Base-by-base conservation (phyloP, 345 rosid genomes). In the Hibiscus mutabilis region DNA sequence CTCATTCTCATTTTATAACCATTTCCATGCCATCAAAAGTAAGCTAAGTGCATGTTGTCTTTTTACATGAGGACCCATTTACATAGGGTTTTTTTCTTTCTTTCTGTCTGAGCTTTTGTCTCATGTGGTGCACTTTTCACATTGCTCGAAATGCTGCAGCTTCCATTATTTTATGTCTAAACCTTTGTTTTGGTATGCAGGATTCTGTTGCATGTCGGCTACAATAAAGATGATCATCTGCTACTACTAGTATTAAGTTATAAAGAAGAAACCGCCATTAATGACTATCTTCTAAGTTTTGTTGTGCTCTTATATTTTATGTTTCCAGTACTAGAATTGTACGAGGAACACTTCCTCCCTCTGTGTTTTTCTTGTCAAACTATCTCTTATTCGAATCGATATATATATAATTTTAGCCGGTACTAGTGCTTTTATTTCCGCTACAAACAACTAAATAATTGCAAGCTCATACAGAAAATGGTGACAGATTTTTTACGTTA, bases 131-230 rank as follows among this genome's bases (percentile, higher is more conserved):
- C 55, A 49, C 55, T 49, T 49, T 49, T 49, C 18, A 49, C 55
- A 49, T 49, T 49, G 18, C 55, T 47, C 6, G 5, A 9, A 40
- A 1, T 40, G 44, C 44, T 8, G 2, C 44, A 40, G 10, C 44
- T 42, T 11, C 14, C 14, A 42, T 42, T 42, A 10, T 42, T 42
- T 42, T 37, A 37, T 8, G 42, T 0, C 42, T 37, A 37, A 42
- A 10, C 46, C 46, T 42, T 42, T 11, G 46, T 42, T 49, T 16
- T 55, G 60, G 21, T 19, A 18, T 60, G 69, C 86, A 86, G 94
- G 87, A 75, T 82, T 89, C 49, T 4, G 61, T 6, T 44, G 69
- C 55, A 33, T 57, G 31, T 72, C 60, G 51, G 60, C 81, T 18
- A 49, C 67, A 77, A 70, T 70, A 77, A 82, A 70, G 72, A 68